Evolutionary conservation across 1,284 basidiomycete species (phyloP), one percentile per base, ranked within the genome.

Genomic region (Tetrapyrgos nigripes): DNA sequence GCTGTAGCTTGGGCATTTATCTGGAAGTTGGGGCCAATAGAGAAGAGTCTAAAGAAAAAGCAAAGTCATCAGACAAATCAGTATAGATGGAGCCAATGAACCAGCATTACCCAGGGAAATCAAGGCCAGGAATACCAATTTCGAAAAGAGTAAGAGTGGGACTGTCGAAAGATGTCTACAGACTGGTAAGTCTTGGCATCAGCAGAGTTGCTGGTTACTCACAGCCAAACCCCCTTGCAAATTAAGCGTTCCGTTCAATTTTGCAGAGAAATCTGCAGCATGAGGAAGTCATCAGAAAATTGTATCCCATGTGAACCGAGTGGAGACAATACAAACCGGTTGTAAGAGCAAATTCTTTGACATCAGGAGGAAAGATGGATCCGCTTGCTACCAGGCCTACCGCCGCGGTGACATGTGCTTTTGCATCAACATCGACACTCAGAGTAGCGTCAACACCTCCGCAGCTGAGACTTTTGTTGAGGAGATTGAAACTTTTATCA

Each of bases 111-210:
- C 62, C 62, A 37, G 62, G 62, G 54, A 63, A 58, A 28, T 60
- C 59, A 24, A 63, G 50, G 37, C 62, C 62, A n/a, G 62, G 62
- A 21, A 63, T 58, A 5, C 62, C 62, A 49, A 56, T 45, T 35
- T 60, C 47, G 11, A 63, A 55, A 4, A 62, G 40, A 24, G 59
- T 37, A 35, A 62, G 57, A 28, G 37, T 52, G 17, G 58, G 58
- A 6, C 58, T 60, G 26, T 60, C 58, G 14, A 55, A 53, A 3
- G 58, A 58, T 28, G 52, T 53, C 58, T 62, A 27, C 11, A 10
- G 23, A 19, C 17, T 6, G 14, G n/a, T 23, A 13, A 50, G 11
- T 21, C n/a, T 31, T 33, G 35, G 3, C 37, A 50, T 56, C 35
- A 21, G 40, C 4, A 14, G 23, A 4, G 28, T 13, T 6, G 35